Percentiles rank a stretch among this genome's conserved stretches.
Conservation (phyloP, 495 filamentous ascomycete genomes). For the Daldinia loculata region DNA sequence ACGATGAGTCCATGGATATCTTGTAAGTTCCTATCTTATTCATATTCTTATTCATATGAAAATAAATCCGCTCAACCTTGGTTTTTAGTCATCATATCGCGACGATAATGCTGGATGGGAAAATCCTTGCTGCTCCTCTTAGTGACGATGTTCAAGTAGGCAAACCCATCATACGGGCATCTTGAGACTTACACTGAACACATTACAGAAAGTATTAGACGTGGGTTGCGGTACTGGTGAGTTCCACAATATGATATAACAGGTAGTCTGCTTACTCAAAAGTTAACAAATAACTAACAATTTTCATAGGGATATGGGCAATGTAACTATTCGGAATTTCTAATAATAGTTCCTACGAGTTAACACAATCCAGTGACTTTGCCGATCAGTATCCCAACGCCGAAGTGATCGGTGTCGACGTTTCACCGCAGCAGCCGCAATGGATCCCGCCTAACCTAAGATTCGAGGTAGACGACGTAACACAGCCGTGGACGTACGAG, state of each 20-base stretch:
- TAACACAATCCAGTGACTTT: slow-evolving; percentile 57
- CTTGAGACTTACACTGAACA: slow-evolving; percentile 1
- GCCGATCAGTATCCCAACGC: slow-evolving; percentile 63
- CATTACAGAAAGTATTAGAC: slow-evolving; percentile 46
- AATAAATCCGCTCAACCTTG: neutral
- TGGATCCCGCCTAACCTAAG: slow-evolving; percentile 60
- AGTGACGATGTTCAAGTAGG: slow-evolving; percentile 42
- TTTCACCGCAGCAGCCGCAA: slow-evolving; percentile 60
- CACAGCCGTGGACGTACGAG: slow-evolving; percentile 58
- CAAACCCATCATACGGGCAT: neutral
- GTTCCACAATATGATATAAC: slow-evolving; percentile 4
- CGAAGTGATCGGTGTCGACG: slow-evolving; percentile 65
- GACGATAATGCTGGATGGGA: slow-evolving; percentile 50
- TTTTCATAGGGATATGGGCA: slow-evolving; percentile 49
- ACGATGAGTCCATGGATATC: slow-evolving; percentile 51
- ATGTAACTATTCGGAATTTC: slow-evolving; percentile 38
- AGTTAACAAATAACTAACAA: neutral
- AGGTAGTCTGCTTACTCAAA: neutral
- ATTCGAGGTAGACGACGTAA: slow-evolving; percentile 66
- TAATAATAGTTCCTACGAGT: neutral
- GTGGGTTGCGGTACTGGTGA: slow-evolving; percentile 51
- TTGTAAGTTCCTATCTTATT: slow-evolving; percentile 23
- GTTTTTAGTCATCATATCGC: slow-evolving; percentile 46
- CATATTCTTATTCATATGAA: neutral
- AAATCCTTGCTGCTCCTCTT: slow-evolving; percentile 54